Base-by-base conservation (phyloP, 495 filamentous ascomycete genomes). In the Hypoxylon lienhwacheense region DNA sequence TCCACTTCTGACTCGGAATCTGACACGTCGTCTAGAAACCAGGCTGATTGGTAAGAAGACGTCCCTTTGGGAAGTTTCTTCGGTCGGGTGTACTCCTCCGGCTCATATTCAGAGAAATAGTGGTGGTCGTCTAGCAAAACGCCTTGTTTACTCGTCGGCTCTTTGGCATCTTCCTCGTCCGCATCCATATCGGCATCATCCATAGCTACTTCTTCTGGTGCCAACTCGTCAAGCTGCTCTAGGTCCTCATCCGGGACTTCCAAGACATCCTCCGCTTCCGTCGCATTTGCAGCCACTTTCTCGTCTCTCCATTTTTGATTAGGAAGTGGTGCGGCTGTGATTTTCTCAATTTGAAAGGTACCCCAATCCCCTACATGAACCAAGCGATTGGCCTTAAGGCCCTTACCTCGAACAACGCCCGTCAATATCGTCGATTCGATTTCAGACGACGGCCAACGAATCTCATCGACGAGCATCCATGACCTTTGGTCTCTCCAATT, bases 51-150 rank as follows among this genome's bases (percentile, higher is more conserved):
- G 65, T 97, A 97, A 20, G 84, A 79, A 4, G 93, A 97, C 16
- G 93, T 98, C 42, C 93, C 93, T 67, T 85, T 88, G 0, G 93
- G 93, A 15, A 98, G 68, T 58, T 81, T 82, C 72, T 87, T 95
- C 3, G 89, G 88, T 8, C 74, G 55, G 28, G 41, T 48, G 21
- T 66, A 61, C 19, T 50, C 61, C 16, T 69, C 63, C 2, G 83
- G 80, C 16, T 95, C 87, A 12, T 95, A 90, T 41, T 97, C 93
- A 2, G 90, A 92, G 66, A 96, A 98, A 72, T 98, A 98, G 65
- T 97, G 93, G 70, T 98, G 92, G 54, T 96, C 91, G 57, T 98
- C 93, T 21, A 98, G 77, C 32, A 98, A 76, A 3, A 98, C 93
- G 36, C 92, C 92, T 70, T 85, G 78, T 59, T 81, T 71, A 7